Base-by-base conservation (phyloP, 2,329 filamentous ascomycete species). In the Ophiosphaerella herpotricha region DNA sequence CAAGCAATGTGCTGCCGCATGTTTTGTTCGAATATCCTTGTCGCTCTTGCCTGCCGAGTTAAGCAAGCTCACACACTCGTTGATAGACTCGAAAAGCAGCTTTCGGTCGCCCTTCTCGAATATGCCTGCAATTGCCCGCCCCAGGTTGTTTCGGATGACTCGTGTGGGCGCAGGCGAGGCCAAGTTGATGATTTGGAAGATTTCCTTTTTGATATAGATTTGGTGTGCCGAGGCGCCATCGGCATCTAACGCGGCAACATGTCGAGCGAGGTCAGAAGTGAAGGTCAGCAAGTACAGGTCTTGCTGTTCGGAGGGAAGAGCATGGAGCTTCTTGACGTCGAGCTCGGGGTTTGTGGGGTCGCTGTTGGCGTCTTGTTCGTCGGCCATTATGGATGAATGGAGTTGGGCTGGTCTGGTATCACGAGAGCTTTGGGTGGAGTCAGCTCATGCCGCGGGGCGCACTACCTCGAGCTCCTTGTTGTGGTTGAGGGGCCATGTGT, bases 261-360 rank as follows among this genome's bases (percentile, higher is more conserved):
- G 89, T 61, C 88, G 88, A 55, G 86, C 87, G 48, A 99, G 81
- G 53, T 88, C 85, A 24, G 91, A 88, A 32, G 92, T 88, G 70
- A 95, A 97, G 23, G 87, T 95, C 52, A 99, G 82, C 55, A 99
- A 83, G 74, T 94, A 95, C 11, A 99, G 84, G 67, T 97, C 92
- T 75, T 99, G 94, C 74, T 99, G 94, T 77, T 99, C 94, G 46
- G 90, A 85, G 37, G 93, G 90, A 39, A 97, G 84, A 44, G 89
- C 83, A 74, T 96, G 88, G 40, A 99, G 86, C 80, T 96, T 96
- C 66, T 86, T 78, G 61, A 96, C 78, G 71, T 99, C 92, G 72
- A 99, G 89, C 79, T 96, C 89, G 43, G 87, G 87, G 67, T 84
- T 87, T 48, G 76, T 67, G 52, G 79, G 74, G 48, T 52, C 55